Conservation (phyloP, 192 early-diverging fungal genomes). For the Helicostylum pulchrum region DNA sequence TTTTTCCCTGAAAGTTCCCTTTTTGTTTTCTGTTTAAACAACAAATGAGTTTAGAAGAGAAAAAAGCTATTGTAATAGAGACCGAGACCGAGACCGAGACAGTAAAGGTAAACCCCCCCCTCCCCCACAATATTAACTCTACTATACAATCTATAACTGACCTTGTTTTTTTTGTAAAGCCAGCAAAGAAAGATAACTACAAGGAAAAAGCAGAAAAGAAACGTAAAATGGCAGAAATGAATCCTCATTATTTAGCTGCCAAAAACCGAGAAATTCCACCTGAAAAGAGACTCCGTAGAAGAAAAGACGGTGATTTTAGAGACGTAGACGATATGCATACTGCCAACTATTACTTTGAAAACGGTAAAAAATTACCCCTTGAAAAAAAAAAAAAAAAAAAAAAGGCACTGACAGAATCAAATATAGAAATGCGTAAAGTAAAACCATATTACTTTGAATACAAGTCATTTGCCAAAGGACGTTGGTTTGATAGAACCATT, state of each 20-base stretch:
- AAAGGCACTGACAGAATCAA: not conserved
- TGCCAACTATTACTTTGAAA: slow-evolving; percentile 56
- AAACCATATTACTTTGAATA: slow-evolving; percentile 83
- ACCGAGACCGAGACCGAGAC: too few species aligned
- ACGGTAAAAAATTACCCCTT: slow-evolving; percentile 38
- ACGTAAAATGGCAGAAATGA: not conserved
- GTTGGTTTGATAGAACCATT: slow-evolving; percentile 79
- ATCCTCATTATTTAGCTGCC: not conserved
- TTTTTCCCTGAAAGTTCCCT: too few species aligned
- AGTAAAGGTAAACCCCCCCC: too few species aligned
- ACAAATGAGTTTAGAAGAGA: too few species aligned
- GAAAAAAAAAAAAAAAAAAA: not conserved
- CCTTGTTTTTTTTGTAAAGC: too few species aligned
- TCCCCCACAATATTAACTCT: too few species aligned
- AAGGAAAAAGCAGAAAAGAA: not conserved
- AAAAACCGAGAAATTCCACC: not conserved
- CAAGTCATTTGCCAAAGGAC: slow-evolving; percentile 80
- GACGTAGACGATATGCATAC: slow-evolving; percentile 39
- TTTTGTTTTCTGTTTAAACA: too few species aligned
- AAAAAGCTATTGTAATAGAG: too few species aligned
- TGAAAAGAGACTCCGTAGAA: slow-evolving; percentile 9
- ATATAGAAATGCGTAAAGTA: slow-evolving; percentile 74
- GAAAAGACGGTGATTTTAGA: slow-evolving; percentile 26
- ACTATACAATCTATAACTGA: too few species aligned
- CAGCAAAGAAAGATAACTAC: too few species aligned